Conservation (phyloP, 73 alveolate species). For the Tetrahymena malaccensis region DNA sequence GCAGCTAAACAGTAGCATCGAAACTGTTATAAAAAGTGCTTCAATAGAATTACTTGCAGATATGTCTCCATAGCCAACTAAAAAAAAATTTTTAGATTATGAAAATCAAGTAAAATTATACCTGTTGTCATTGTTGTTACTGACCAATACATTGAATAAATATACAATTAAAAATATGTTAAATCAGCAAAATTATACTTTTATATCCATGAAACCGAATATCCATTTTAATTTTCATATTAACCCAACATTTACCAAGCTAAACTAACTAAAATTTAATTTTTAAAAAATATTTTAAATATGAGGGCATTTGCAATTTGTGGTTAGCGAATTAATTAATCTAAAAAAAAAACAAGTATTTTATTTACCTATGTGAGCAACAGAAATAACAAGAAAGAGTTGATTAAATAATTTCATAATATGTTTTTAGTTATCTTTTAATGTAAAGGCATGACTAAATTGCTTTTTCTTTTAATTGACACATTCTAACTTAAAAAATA, state of each 20-base stretch:
- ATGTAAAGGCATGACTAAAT: background rate
- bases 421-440: background rate
- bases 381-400: background rate
- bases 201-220: background rate
- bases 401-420: background rate
- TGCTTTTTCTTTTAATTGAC: background rate
- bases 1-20: background rate
- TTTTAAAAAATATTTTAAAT: no score
- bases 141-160: background rate
- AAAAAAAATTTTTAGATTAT: background rate
- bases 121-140: background rate
- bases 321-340: background rate
- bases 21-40: background rate
- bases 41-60: background rate
- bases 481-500: background rate
- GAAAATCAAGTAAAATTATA: background rate
- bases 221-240: background rate
- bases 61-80: background rate
- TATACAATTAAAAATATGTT: background rate
- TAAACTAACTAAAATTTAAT: background rate
- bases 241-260: background rate
- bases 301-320: no score
- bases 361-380: background rate
- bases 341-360: background rate
- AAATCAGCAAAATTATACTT: background rate